Percentiles rank a stretch among this genome's conserved stretches.
These are phyloP conservation scores for Pelargonium cotyledonis DNA, from an alignment of 441 rosid genomes.

Conservation along the genomic window DNA sequence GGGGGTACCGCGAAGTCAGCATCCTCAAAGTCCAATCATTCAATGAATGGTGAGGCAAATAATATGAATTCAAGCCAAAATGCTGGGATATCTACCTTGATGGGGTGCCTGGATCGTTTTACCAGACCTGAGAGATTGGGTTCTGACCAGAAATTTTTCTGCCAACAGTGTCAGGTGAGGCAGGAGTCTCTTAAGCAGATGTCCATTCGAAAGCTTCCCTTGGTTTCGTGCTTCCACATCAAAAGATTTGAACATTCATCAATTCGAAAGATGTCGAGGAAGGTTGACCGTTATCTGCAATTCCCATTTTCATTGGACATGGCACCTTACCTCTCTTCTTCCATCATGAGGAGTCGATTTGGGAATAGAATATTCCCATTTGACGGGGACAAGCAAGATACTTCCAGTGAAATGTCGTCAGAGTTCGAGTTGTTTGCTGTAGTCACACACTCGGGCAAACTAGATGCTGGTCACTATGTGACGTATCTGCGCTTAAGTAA, in stretches of 20 bases:
- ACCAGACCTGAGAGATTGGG: slow-evolving; percentile 71
- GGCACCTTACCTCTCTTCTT: slow-evolving; percentile 67
- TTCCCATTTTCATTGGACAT: slow-evolving; percentile 67
- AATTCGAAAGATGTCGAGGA: slow-evolving; percentile 52
- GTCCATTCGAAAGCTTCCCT: slow-evolving; percentile 72
- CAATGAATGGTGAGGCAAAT: slow-evolving; percentile 43
- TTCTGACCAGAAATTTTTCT: slow-evolving; percentile 70
- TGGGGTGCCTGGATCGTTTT: slow-evolving; percentile 64
- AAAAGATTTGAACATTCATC: slow-evolving; percentile 75
- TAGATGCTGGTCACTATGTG: slow-evolving; percentile 66
- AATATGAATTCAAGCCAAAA: slow-evolving; percentile 31
- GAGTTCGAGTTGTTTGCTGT: slow-evolving; percentile 73
- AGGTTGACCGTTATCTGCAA: slow-evolving; percentile 62
- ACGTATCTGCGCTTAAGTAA: slow-evolving; percentile 57
- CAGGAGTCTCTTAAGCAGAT: slow-evolving; percentile 76
- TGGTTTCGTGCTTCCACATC: slow-evolving; percentile 66
- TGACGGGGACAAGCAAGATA: slow-evolving; percentile 57
- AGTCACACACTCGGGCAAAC: slow-evolving; percentile 58
- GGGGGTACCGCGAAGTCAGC: slow-evolving; percentile 30
- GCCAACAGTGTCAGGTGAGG: slow-evolving; percentile 67
- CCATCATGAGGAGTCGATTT: slow-evolving; percentile 55
- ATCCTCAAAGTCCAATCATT: slow-evolving; percentile 31
- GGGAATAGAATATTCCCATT: slow-evolving; percentile 60
- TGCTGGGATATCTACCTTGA: slow-evolving; percentile 40
- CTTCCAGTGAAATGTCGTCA: slow-evolving; percentile 44